These are phyloP conservation scores for Neopestalotiopsis rosae DNA, from an alignment of 2,329 filamentous ascomycete species.

Conservation along the genomic window DNA sequence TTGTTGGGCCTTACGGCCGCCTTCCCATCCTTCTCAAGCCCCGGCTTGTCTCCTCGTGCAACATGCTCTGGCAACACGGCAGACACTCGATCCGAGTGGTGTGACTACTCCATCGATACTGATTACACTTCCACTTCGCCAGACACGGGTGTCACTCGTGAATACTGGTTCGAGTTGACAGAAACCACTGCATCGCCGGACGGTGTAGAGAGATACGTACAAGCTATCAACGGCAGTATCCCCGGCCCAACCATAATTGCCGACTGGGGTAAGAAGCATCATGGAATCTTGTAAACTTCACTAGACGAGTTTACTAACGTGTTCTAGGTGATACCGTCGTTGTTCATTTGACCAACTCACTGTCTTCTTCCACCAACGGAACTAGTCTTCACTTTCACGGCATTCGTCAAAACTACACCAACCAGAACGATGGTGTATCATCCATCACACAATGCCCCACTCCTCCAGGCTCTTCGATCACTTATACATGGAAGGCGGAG, in stretches of 20 bases:
- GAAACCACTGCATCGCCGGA: slow-evolving; percentile 37
- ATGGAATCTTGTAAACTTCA: neutral
- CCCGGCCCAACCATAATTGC: slow-evolving; percentile 43
- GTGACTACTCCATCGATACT: slow-evolving; percentile 43
- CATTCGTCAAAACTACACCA: slow-evolving; percentile 60
- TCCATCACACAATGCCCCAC: slow-evolving; percentile 56
- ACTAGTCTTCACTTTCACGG: slow-evolving; percentile 70
- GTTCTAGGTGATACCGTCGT: slow-evolving; percentile 33
- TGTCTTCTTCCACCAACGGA: slow-evolving; percentile 52
- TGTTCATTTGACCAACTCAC: slow-evolving; percentile 59
- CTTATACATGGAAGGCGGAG: slow-evolving; percentile 62
- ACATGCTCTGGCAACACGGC: slow-evolving; percentile 16
- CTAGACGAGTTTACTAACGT: neutral
- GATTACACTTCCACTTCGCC: slow-evolving; percentile 38
- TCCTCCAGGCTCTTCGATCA: slow-evolving; percentile 54
- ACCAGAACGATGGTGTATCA: slow-evolving; percentile 61
- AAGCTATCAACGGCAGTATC: slow-evolving; percentile 47
- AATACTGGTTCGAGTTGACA: slow-evolving; percentile 34
- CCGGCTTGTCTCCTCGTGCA: slow-evolving; percentile 9
- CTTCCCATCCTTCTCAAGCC: slow-evolving; percentile 10
- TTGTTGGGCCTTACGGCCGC: slow-evolving; percentile 13
- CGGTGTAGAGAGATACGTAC: slow-evolving; percentile 32
- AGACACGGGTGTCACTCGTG: slow-evolving; percentile 44
- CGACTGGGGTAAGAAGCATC: slow-evolving; percentile 43
- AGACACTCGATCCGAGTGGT: slow-evolving; percentile 32